Evolutionary conservation across 345 rosid species (phyloP).

Genomic region (Eutrema yunnanense): DNA sequence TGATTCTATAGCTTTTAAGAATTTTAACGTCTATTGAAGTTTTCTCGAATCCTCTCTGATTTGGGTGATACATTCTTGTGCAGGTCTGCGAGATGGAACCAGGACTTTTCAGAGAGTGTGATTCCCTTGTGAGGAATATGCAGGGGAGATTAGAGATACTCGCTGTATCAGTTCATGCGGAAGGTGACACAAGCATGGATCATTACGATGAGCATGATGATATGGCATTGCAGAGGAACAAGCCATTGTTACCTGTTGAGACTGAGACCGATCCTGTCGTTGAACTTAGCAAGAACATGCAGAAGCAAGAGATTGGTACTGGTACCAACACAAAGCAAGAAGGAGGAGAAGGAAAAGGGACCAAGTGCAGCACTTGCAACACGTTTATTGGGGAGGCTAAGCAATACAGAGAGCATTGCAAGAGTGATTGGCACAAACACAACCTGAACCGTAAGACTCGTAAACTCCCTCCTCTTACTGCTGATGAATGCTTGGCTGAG

Average conservation of each 20-base stretch:
- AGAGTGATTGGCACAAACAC: constrained; percentile 98
- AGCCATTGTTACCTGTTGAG: constrained; percentile 29
- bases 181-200: constrained; percentile 81
- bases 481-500: constrained; percentile 76
- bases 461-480: constrained; percentile 71
- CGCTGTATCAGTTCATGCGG: constrained; percentile 79
- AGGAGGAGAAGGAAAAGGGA: constrained; percentile 54
- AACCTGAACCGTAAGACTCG: constrained; percentile 84
- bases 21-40: neutral
- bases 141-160: constrained; percentile 91
- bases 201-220: constrained; percentile 71
- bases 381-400: constrained; percentile 69
- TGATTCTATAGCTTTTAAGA: constrained; percentile 22
- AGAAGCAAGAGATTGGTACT: constrained; percentile 47
- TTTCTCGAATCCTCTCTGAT: neutral
- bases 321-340: constrained; percentile 28
- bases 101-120: constrained; percentile 73
- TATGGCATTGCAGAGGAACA: constrained; percentile 23
- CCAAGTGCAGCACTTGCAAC: constrained; percentile 82
- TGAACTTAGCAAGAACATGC: constrained; percentile 48
- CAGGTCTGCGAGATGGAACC: constrained; percentile 92
- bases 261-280: constrained; percentile 26
- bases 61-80: neutral
- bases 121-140: constrained; percentile 64
- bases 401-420: constrained; percentile 82